Evolutionary conservation across 192 early-diverging fungal genomes (phyloP).

Genomic region (Mortierella antarctica): DNA sequence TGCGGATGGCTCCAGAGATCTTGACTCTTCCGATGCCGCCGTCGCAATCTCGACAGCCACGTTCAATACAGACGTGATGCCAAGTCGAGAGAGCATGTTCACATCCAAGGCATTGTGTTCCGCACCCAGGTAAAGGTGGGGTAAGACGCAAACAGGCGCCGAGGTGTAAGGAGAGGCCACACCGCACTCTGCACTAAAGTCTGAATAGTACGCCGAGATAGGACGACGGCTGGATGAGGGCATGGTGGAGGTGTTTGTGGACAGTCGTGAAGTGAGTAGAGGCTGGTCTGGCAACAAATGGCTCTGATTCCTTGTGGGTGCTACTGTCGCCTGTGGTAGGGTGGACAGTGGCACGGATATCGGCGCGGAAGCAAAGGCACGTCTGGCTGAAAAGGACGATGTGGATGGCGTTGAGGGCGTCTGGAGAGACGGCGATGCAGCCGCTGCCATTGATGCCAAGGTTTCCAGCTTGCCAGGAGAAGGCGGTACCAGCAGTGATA

Average conservation of each 20-base stretch:
- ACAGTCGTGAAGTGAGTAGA: constrained; percentile 20
- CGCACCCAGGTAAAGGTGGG: constrained; percentile 75
- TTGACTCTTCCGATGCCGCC: background rate
- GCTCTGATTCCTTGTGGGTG: constrained; percentile 16
- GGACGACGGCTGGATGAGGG: constrained; percentile 18
- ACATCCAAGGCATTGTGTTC: constrained; percentile 71
- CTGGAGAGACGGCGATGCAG: constrained; percentile 1
- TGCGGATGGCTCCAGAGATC: background rate
- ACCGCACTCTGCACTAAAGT: constrained; percentile 50
- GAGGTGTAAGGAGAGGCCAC: constrained; percentile 60
- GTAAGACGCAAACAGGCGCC: constrained; percentile 71
- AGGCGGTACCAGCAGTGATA: constrained; percentile 42
- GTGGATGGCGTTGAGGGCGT: constrained; percentile 13
- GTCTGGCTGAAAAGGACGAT: constrained; percentile 16
- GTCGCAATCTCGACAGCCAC: constrained; percentile 81
- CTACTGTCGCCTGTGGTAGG: constrained; percentile 3
- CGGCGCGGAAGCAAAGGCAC: constrained; percentile 14
- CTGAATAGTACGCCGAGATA: constrained; percentile 48
- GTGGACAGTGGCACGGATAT: constrained; percentile 3
- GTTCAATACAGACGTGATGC: constrained; percentile 74
- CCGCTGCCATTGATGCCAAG: constrained; percentile 25
- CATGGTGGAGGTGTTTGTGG: background rate
- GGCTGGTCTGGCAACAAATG: constrained; percentile 30
- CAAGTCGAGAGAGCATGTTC: constrained; percentile 55
- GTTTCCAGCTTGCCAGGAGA: constrained; percentile 42